Evolutionary conservation across 306 rosid genomes (phyloP).

Genomic region (Malus sylvestris): DNA sequence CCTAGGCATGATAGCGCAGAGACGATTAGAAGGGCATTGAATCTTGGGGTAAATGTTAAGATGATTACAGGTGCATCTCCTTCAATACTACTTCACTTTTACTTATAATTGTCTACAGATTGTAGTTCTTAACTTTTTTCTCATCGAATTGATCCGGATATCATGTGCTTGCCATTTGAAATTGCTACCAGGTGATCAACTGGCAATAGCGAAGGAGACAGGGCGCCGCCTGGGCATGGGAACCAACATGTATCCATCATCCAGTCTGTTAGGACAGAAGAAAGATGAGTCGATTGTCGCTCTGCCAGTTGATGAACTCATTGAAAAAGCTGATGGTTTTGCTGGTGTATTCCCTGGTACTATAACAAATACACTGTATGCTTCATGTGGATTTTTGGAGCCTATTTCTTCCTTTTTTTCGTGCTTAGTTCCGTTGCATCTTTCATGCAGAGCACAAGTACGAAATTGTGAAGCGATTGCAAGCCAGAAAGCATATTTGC

Average conservation of each 20-base stretch:
- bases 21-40: conserved; percentile 65
- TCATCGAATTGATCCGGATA: background rate
- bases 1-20: conserved; percentile 93
- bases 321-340: conserved; percentile 85
- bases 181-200: conserved; percentile 62
- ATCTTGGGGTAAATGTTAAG: conserved; percentile 81
- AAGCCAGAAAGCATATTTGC: conserved; percentile 72
- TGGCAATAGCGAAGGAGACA: conserved; percentile 81
- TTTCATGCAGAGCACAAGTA: conserved; percentile 67
- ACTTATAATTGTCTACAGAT: background rate
- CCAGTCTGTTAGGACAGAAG: conserved; percentile 61
- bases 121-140: background rate
- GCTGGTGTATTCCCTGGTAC: conserved; percentile 87
- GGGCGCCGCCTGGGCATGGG: conserved; percentile 90
- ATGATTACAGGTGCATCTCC: conserved; percentile 73
- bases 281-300: conserved; percentile 48
- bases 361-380: background rate
- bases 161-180: background rate
- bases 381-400: background rate
- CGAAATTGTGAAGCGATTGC: conserved; percentile 70
- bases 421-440: background rate
- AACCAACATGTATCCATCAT: conserved; percentile 85
- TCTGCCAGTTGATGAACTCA: conserved; percentile 78
- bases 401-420: background rate
- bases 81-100: background rate